Conservation (phyloP, 192 early-diverging fungal species). For the Radiomyces spectabilis region DNA sequence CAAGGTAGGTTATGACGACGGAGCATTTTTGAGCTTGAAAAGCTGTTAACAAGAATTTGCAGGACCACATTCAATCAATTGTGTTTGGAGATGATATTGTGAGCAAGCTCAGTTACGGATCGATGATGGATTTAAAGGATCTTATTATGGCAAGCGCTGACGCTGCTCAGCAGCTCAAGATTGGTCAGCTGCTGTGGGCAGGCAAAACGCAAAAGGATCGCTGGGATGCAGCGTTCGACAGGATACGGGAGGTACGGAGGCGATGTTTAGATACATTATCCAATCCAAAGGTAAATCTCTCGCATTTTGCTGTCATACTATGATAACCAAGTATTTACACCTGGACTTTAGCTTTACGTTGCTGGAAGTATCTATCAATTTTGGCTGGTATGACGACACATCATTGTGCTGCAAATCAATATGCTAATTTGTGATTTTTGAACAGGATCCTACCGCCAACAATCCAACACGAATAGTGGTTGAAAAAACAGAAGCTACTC, state of each 20-base stretch:
- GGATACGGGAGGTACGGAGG: slow-evolving; percentile 28
- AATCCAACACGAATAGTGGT: slow-evolving; percentile 29
- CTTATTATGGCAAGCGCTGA: slow-evolving; percentile 43
- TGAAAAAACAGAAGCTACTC: slow-evolving; percentile 16
- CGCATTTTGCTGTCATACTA: not conserved
- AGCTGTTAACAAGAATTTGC: too few relatives aligned
- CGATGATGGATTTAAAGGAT: slow-evolving; percentile 54
- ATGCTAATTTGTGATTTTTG: too few relatives aligned
- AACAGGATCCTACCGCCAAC: slow-evolving; percentile 21
- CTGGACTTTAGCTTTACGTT: slow-evolving; percentile 21
- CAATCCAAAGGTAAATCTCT: slow-evolving; percentile 25
- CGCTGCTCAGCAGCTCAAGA: slow-evolving; percentile 36
- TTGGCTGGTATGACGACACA: too few relatives aligned
- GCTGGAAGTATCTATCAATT: slow-evolving; percentile 32
- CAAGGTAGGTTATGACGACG: slow-evolving; percentile 5
- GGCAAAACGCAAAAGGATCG: slow-evolving; percentile 22
- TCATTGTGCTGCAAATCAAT: too few relatives aligned
- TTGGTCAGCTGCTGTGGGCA: slow-evolving; percentile 36
- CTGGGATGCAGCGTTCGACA: slow-evolving; percentile 35
- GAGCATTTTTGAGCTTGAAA: too few relatives aligned
- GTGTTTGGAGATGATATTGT: slow-evolving; percentile 53
- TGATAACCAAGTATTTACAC: not conserved
- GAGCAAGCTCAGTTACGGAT: slow-evolving; percentile 49
- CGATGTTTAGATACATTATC: slow-evolving; percentile 19
- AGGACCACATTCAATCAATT: slow-evolving; percentile 45